A percentile compares a stretch with the other conserved stretches of the same genome.
Conservation (phyloP, 768 basidiomycete species). For the Favolaschia claudopus region DNA sequence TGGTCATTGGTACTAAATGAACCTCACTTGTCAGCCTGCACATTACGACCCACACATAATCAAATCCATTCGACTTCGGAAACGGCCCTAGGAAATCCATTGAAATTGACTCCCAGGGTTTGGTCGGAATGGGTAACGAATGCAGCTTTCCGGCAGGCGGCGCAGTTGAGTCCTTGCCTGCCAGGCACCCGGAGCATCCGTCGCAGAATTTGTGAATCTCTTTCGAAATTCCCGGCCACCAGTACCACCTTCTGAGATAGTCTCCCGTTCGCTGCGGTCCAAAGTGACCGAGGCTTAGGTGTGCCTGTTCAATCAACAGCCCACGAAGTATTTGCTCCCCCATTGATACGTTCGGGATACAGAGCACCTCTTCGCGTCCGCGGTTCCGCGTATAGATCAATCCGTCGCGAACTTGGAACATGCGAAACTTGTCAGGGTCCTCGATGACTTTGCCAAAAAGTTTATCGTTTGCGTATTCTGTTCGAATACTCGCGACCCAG, state of each 20-base stretch:
- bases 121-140: neutral
- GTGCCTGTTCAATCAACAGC: conserved; percentile 22
- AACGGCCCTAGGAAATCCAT: too few species aligned
- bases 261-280: conserved; percentile 27
- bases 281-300: conserved; percentile 34
- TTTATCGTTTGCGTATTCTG: neutral
- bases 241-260: conserved; percentile 34
- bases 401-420: neutral
- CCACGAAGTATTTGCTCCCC: neutral
- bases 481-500: neutral
- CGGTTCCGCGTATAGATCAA: neutral
- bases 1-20: too few species aligned
- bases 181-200: neutral
- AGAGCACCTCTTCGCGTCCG: neutral
- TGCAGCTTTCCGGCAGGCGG: neutral
- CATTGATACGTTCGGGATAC: neutral
- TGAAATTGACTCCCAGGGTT: too few species aligned
- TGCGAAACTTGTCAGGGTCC: neutral
- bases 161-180: neutral
- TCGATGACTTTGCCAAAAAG: neutral
- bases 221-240: conserved; percentile 21
- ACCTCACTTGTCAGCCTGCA: too few species aligned
- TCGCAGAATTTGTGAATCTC: neutral
- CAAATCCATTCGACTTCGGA: conserved; percentile 29
- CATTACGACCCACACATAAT: too few species aligned